phyloP scores from a whole-genome alignment of 805 yeast genomes.

The Schwanniomyces vanrijiae region DNA sequence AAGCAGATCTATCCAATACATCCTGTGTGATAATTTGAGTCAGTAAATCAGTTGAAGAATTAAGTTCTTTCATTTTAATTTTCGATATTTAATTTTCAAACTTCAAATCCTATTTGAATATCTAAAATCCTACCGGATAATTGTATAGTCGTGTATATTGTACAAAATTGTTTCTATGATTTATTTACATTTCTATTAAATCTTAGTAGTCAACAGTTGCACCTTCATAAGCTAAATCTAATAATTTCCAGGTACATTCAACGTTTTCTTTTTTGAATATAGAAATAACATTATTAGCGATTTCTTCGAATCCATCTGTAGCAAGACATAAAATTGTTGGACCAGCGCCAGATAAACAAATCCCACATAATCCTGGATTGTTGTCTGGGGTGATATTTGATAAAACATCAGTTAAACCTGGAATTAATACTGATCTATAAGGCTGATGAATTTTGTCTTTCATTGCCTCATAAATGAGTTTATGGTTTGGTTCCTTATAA shows the following conservation, averaged over 20 bases:
- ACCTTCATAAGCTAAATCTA: slow-evolving; percentile 87
- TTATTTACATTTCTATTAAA: slow-evolving; percentile 1
- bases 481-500: slow-evolving; percentile 77
- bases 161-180: slow-evolving; percentile 1
- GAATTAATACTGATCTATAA: slow-evolving; percentile 88
- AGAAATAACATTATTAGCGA: slow-evolving; percentile 72
- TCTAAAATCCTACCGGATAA: neutral
- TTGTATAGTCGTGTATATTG: neutral
- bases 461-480: slow-evolving; percentile 89
- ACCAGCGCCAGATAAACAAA: slow-evolving; percentile 96
- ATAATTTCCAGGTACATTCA: slow-evolving; percentile 75
- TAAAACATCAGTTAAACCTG: slow-evolving; percentile 84
- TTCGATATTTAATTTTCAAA: neutral
- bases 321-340: slow-evolving; percentile 96
- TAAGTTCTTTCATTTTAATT: neutral
- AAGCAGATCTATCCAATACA: slow-evolving; percentile 25
- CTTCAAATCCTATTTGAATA: neutral
- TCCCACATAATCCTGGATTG: slow-evolving; percentile 85
- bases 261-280: slow-evolving; percentile 69
- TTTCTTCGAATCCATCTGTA: slow-evolving; percentile 78
- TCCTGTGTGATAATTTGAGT: slow-evolving; percentile 26
- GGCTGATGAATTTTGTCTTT: slow-evolving; percentile 97
- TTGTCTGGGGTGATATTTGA: slow-evolving; percentile 76
- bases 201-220: slow-evolving; percentile 49
- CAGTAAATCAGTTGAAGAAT: slow-evolving; percentile 8